Base-by-base conservation (phyloP, 2,329 filamentous ascomycete species). In the Claviceps sp. region DNA sequence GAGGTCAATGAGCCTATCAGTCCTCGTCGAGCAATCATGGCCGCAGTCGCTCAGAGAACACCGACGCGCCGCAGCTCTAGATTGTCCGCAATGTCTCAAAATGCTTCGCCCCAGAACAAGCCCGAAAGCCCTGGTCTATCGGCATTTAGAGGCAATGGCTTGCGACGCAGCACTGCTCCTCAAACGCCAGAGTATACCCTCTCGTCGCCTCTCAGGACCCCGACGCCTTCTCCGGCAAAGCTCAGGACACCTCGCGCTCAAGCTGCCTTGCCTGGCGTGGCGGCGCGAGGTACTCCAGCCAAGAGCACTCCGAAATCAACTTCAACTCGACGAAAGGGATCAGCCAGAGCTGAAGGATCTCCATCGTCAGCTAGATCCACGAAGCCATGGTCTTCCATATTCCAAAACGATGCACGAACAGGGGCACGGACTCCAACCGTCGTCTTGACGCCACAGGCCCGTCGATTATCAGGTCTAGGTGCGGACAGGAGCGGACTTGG, bases 401-500 rank as follows among this genome's bases (percentile, higher is more conserved):
- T 84, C 58, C 75, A 75, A 26, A 70, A 75, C 42, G 71, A 79
- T 60, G 65, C 67, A 3, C 65, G 64, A 20, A 81, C 76, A 5
- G 81, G 81, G 3, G 62, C 72, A 37, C 73, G 75, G 18, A 84
- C 81, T 1, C 84, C 85, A 14, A 77, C 74, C 18, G 74, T 86
- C 48, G 68, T 86, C 13, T 65, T 88, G 6, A 85, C 67, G 16
- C 67, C 68, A 18, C 63, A 65, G 37, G 52, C 48, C 38, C 75
- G 83, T 30, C 72, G 73, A 45, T 77, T 83, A 16, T 85, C 84
- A 14, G 84, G 85, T 0, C 62, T 89, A 55, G 85, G 86, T 22
- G 78, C 80, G 55, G 86, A 88, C 59, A 79, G 78, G 56, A 70
- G 76, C 55, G 87, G 86, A 0, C 75, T 90, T 51, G 87, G 87